Conservation (phyloP, 805 yeast genomes). For the Candida tallmaniae region DNA sequence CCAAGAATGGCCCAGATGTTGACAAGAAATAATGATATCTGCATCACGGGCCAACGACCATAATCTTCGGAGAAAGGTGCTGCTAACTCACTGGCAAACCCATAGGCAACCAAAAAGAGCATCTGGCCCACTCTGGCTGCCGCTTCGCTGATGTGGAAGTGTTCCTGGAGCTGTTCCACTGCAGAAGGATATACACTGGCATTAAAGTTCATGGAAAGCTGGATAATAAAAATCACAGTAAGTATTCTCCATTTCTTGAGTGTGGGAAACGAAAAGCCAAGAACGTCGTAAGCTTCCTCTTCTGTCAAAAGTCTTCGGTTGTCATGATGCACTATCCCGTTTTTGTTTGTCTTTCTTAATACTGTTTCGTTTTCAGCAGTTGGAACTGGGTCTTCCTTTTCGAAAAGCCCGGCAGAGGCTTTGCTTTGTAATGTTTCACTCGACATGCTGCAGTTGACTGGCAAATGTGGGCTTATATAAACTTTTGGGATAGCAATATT, state of each 20-base stretch:
- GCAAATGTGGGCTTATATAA: no score
- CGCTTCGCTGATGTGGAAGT: constrained; percentile 18
- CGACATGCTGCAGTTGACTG: no score
- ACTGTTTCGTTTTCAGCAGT: neutral
- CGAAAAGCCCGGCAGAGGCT: neutral
- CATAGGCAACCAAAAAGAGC: constrained; percentile 27
- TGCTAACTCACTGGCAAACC: constrained; percentile 32
- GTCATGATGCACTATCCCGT: constrained; percentile 20
- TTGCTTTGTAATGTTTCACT: no score
- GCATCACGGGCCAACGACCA: constrained; percentile 33
- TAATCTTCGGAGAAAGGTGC: constrained; percentile 34
- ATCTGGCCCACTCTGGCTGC: constrained; percentile 23
- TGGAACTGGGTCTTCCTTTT: constrained; percentile 1
- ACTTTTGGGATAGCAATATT: no score
- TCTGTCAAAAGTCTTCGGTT: constrained; percentile 27
- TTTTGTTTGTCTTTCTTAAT: constrained; percentile 6
- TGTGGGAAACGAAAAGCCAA: constrained; percentile 29
- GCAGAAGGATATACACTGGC: constrained; percentile 29
- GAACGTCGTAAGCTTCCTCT: constrained; percentile 30
- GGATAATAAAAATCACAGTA: constrained; percentile 33
- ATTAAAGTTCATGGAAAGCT: constrained; percentile 39
- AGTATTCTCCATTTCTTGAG: constrained; percentile 32
- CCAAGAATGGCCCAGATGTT: constrained; percentile 30
- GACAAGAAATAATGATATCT: constrained; percentile 23
- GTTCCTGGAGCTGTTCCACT: constrained; percentile 17